phyloP scores from a whole-genome alignment of 2,329 filamentous ascomycete species.

The Verticillium nubilum region DNA sequence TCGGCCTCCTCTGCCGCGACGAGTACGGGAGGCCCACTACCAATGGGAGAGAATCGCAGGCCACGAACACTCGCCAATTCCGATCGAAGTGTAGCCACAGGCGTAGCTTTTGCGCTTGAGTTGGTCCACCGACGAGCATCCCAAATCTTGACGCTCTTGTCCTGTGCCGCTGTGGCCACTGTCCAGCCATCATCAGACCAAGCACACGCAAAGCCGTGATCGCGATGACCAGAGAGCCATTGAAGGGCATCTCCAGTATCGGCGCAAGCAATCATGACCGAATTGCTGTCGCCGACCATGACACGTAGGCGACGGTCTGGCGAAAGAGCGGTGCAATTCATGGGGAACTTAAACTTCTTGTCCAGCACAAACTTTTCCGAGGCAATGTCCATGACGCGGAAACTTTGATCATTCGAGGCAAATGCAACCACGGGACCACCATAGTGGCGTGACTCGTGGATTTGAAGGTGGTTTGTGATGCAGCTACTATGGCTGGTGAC shows the following conservation, averaged over 20 bases:
- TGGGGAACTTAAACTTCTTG: constrained; percentile 49
- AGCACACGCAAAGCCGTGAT: constrained; percentile 71
- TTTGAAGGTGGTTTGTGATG: constrained; percentile 61
- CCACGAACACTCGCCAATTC: constrained; percentile 66
- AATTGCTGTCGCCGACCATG: constrained; percentile 63
- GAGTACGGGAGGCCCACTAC: constrained; percentile 61
- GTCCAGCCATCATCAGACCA: constrained; percentile 75
- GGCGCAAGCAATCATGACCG: constrained; percentile 63
- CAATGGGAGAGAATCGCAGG: constrained; percentile 66
- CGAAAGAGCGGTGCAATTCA: constrained; percentile 70
- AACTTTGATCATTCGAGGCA: constrained; percentile 55
- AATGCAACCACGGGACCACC: constrained; percentile 51
- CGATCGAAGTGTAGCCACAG: constrained; percentile 51
- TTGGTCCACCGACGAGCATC: constrained; percentile 66
- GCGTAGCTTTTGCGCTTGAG: constrained; percentile 39
- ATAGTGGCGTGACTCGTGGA: constrained; percentile 48
- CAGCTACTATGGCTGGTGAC: constrained; percentile 44
- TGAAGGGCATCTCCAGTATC: constrained; percentile 57
- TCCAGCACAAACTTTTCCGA: constrained; percentile 54
- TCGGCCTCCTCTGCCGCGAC: constrained; percentile 74
- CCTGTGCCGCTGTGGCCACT: constrained; percentile 72
- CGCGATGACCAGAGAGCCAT: constrained; percentile 57
- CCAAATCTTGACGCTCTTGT: constrained; percentile 68
- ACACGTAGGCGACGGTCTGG: constrained; percentile 66
- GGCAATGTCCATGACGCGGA: constrained; percentile 53